phyloP scores from a whole-genome alignment of 805 yeast species.

The Yamadazyma kitorensis region DNA sequence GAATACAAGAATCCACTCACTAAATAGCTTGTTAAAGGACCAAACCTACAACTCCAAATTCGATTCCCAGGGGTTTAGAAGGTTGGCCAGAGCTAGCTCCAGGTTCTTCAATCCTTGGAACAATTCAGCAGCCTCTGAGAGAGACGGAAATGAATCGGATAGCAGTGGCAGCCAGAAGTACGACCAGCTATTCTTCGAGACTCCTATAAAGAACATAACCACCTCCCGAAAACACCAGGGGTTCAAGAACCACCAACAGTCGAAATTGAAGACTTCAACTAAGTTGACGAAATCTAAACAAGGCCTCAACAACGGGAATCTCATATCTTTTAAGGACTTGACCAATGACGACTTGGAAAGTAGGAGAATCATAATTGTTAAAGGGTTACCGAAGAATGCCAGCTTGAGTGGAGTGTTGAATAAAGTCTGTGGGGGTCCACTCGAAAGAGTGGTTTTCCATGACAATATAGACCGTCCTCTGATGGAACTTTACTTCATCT shows the following conservation, averaged over 20 bases:
- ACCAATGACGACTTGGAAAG: conserved; percentile 3
- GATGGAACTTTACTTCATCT: conserved; percentile 51
- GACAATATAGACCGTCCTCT: conserved; percentile 12
- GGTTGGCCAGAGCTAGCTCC: conserved; percentile 5
- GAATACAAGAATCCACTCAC: conserved; percentile 11
- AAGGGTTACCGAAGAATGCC: conserved; percentile 38
- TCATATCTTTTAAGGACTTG: not conserved
- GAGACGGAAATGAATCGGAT: not conserved
- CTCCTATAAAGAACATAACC: not conserved
- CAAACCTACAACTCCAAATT: conserved; percentile 6
- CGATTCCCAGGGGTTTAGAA: conserved; percentile 3
- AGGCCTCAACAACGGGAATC: no score
- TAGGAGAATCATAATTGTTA: conserved; percentile 32
- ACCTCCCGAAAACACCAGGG: not conserved
- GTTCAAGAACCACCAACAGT: not conserved
- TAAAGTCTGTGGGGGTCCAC: conserved; percentile 67
- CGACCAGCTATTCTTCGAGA: no score
- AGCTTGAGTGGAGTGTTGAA: conserved; percentile 51
- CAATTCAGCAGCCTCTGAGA: not conserved
- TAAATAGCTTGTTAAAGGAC: conserved; percentile 13
- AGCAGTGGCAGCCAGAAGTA: no score
- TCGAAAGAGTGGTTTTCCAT: conserved; percentile 47
- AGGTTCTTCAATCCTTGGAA: conserved; percentile 8
- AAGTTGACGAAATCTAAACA: conserved; percentile 1
- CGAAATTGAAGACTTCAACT: not conserved